phyloP scores from a whole-genome alignment of 2,329 filamentous ascomycete genomes.

The Ophiostoma piceae region DNA sequence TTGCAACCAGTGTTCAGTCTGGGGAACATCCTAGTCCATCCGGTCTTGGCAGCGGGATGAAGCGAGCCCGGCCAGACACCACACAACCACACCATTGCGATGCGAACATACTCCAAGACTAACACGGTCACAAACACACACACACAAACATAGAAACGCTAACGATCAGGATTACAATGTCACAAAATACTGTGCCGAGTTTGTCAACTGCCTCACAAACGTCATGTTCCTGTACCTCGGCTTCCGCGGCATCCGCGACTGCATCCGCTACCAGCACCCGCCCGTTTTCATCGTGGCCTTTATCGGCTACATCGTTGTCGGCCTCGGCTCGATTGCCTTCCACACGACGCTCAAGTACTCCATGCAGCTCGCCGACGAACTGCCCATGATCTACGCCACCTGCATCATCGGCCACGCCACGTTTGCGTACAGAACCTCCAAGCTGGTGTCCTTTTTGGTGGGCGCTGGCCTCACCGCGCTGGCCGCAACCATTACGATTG shows the following conservation, averaged over 20 bases:
- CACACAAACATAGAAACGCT: background rate
- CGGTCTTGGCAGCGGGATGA: constrained; percentile 2
- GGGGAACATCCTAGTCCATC: background rate
- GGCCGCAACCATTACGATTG: constrained; percentile 62
- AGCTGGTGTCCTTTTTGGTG: constrained; percentile 41
- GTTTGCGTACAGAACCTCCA: constrained; percentile 63
- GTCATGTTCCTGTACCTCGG: constrained; percentile 75
- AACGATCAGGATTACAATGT: constrained; percentile 35
- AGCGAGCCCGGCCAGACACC: background rate
- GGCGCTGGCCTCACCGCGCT: constrained; percentile 52
- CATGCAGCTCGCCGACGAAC: constrained; percentile 57
- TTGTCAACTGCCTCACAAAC: constrained; percentile 67
- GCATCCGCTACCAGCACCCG: constrained; percentile 66
- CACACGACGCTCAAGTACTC: constrained; percentile 54
- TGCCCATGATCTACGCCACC: constrained; percentile 57
- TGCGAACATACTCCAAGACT: background rate
- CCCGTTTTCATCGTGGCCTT: constrained; percentile 65
- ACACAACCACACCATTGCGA: background rate
- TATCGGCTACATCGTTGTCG: constrained; percentile 50
- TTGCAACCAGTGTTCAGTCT: background rate
- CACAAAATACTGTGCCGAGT: constrained; percentile 36
- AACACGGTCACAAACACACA: background rate
- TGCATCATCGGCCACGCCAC: constrained; percentile 58
- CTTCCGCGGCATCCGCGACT: constrained; percentile 67
- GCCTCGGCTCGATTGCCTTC: constrained; percentile 52